Evolutionary conservation across 495 filamentous ascomycete species (phyloP), one percentile per base, ranked within the genome.

Genomic region (Talaromyces trachyspermus): DNA sequence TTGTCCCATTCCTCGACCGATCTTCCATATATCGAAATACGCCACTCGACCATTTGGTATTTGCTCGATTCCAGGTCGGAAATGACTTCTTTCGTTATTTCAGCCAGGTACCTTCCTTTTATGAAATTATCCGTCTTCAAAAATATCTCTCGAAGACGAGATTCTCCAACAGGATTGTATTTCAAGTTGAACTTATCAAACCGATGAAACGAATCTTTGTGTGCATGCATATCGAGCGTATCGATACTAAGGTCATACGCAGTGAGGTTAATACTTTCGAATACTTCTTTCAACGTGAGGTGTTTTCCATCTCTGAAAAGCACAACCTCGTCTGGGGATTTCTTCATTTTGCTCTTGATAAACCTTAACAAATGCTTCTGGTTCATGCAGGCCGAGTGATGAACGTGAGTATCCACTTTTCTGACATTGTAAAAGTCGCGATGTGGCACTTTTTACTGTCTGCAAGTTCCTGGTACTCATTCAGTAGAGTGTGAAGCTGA

Each of bases 101-200:
- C 92, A 0, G 92, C 92, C 17, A 98, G 75, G 63, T 98, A 98
- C 23, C 90, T 84, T 18, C 92, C 92, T 53, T 95, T 80, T 56
- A 98, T 95, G 66, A 86, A 89, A 66, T 98, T 98, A 66, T 98
- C 94, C 26, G 92, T 97, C 69, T 98, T 98, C 26, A 98, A 70
- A 63, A 98, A 98, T 53, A 98, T 97, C 27, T 90, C 94, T 49
- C 92, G 82, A 35, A 98, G 70, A 27, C 92, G 81, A 17, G 94
- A 97, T 63, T 97, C 92, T 23, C 92, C 92, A 30, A 98, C 85
- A 2, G 92, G 92, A 57, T 98, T 98, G 59, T 98, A 98, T 60
- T 98, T 98, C 19, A 98, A 74, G 58, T 98, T 98, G 75, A 98
- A 98, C 64, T 98, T 98, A 69, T 98, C 92, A 60, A 98, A 98